phyloP scores from a whole-genome alignment of 1,284 basidiomycete genomes.

The Anthracocystis walkeri region DNA sequence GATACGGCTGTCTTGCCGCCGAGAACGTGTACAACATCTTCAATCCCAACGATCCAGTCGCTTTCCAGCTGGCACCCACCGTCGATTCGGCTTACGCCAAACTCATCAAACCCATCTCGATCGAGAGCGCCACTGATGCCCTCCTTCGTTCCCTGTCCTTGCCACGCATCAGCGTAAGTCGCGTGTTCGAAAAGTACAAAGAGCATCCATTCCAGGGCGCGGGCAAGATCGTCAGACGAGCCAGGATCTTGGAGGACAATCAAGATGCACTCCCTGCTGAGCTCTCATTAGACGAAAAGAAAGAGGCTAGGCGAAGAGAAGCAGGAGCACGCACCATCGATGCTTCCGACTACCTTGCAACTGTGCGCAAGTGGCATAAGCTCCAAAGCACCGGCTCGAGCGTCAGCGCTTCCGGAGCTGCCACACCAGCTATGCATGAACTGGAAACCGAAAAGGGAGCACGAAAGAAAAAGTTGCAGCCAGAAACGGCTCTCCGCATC shows the following conservation, averaged over 20 bases:
- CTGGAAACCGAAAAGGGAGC: constrained; percentile 20
- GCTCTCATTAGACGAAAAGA: constrained; percentile 18
- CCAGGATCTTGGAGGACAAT: constrained; percentile 16
- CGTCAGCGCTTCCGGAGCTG: background rate
- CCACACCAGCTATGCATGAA: background rate
- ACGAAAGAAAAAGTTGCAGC: constrained; percentile 32
- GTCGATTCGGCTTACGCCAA: constrained; percentile 69
- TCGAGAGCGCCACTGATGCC: constrained; percentile 66
- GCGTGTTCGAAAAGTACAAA: constrained; percentile 62
- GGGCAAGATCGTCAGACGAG: constrained; percentile 32
- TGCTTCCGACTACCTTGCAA: constrained; percentile 39
- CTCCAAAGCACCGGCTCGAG: constrained; percentile 11
- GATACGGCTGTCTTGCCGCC: constrained; percentile 73
- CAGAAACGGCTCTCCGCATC: constrained; percentile 17
- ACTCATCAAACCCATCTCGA: constrained; percentile 67
- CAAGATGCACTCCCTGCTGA: constrained; percentile 8
- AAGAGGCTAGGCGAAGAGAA: constrained; percentile 14
- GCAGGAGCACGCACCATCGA: constrained; percentile 25
- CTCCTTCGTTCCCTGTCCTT: constrained; percentile 63
- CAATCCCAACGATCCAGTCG: constrained; percentile 70
- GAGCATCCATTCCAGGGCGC: constrained; percentile 50
- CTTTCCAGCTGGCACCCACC: constrained; percentile 69
- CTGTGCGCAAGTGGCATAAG: constrained; percentile 41
- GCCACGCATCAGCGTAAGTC: constrained; percentile 65
- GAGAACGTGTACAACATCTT: constrained; percentile 72